Base-by-base conservation (phyloP, 768 basidiomycete genomes). In the Panaeolus cyanescens region DNA sequence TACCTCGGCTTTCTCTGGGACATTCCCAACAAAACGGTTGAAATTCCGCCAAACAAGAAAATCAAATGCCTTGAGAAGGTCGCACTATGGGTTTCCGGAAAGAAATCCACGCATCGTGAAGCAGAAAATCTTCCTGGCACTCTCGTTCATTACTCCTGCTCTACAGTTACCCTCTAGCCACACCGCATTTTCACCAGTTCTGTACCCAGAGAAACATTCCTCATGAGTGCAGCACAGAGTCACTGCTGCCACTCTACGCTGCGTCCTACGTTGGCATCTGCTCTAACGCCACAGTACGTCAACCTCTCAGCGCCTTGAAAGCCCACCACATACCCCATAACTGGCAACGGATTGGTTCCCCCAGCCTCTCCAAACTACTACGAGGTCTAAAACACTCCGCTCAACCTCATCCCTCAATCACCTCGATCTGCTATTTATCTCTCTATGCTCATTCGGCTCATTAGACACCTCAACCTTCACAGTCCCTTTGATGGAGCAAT, bases 1-100 rank as follows among this genome's bases (percentile, higher is more conserved):
- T 81, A 80, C 54, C 66, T 79, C 0, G 75, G 80, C 2, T 79
- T 80, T 59, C 2, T 63, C 0, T 80, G 79, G 80, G 65, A 75
- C 31, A 56, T 80, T 0, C 1, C 6, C 0, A 6, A 22, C 0
- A 74, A 74, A 32, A 70, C 67, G 0, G 74, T 81, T 0, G 36
- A 65, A 25, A 63, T 81, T 5, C 77, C 74, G 0, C 40, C 57
- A 0, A 55, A 69, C 0, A 81, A 79, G 60, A 71, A 69, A 7
- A 5, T 2, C 0, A 71, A 72, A 32, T 78, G 78, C 42, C 30
- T 75, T 0, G 31, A 1, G 1, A 69, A 71, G 37, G 60, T 80
- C 0, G 22, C 20, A 1, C 5, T 39, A 0, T 76, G 70, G 72
- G 17, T 59, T 1, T 10, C 31, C 5, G 63, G 58, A 0, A 17